phyloP scores from a whole-genome alignment of 208 protist genomes.

The Leishmania braziliensis region DNA sequence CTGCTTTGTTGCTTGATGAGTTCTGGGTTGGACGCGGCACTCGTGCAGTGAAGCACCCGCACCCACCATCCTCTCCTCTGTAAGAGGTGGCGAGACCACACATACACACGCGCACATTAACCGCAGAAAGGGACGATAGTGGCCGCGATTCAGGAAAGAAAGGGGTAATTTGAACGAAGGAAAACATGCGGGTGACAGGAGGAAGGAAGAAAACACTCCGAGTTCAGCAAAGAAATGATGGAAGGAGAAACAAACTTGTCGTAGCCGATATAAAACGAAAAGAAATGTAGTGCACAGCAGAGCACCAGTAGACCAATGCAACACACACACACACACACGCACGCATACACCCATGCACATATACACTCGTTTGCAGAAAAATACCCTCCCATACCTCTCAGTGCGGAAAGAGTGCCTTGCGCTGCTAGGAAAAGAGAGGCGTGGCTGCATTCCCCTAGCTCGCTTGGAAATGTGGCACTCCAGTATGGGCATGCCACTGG shows the following conservation, averaged over 20 bases:
- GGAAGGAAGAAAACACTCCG: not conserved
- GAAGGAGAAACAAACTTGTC: not conserved
- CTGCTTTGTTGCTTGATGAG: not conserved
- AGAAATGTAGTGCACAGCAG: not conserved
- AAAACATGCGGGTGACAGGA: not conserved
- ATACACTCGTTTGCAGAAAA: constrained; percentile 5
- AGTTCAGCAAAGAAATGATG: not conserved
- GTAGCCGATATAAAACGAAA: not conserved
- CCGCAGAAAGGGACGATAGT: not conserved
- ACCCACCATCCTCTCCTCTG: not conserved
- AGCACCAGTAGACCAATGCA: not conserved
- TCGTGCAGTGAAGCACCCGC: not conserved
- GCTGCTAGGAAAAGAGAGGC: not conserved
- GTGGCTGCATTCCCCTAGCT: not conserved
- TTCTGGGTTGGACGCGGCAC: not conserved
- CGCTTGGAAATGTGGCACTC: not conserved
- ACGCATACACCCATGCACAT: not conserved
- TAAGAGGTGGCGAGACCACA: not conserved
- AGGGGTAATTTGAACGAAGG: not conserved
- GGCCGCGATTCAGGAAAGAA: not conserved
- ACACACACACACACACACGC: not conserved
- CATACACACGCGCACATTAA: not conserved
- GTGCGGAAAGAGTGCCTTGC: not conserved
- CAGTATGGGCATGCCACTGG: not conserved
- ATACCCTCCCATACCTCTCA: not conserved